Evolutionary conservation across 495 filamentous ascomycete genomes (phyloP).

Genomic region (Letharia lupina): DNA sequence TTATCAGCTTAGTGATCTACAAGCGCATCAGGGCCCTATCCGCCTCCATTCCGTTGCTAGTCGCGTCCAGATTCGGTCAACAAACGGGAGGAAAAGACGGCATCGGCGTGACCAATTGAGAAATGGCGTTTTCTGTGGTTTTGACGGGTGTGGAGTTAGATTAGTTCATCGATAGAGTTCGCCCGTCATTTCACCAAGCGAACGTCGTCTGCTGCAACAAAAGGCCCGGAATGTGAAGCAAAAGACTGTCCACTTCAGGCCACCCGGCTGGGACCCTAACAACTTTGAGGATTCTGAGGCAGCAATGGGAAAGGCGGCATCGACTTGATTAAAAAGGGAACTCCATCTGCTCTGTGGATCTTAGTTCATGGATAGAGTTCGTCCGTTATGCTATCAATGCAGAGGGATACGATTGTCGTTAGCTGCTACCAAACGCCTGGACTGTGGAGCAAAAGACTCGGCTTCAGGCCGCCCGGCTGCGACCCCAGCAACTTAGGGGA

Average conservation of each 20-base stretch:
- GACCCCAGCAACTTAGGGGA: neutral
- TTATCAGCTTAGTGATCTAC: slow-evolving; percentile 13
- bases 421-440: neutral
- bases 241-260: neutral
- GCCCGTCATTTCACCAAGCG: neutral
- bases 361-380: neutral
- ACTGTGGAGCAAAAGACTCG: neutral
- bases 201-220: neutral
- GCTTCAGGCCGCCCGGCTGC: neutral
- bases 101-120: neutral
- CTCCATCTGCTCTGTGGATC: neutral
- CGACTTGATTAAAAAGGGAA: neutral
- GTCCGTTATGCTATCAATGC: neutral
- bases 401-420: neutral
- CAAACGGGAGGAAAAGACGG: neutral
- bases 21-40: neutral
- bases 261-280: neutral
- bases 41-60: neutral
- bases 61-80: neutral
- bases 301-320: too few relatives aligned
- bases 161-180: neutral
- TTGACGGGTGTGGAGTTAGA: neutral
- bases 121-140: neutral
- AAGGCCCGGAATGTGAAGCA: neutral
- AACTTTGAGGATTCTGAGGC: neutral